Evolutionary conservation across 441 rosid species (phyloP).

Genomic region (Adansonia grandidieri): DNA sequence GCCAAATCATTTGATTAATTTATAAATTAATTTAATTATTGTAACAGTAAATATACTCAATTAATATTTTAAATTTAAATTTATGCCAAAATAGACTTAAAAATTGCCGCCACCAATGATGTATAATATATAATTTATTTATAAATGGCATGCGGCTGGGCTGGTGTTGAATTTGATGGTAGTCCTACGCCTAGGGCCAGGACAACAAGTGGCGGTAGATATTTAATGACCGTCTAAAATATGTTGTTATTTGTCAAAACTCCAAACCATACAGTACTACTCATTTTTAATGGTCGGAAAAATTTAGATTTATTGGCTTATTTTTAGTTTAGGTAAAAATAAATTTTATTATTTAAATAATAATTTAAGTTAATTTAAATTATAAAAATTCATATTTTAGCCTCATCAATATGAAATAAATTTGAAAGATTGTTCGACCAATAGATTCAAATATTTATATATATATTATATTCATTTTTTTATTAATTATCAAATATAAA

Average conservation of each 20-base stretch:
- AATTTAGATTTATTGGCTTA: neutral
- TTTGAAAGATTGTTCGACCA: too few species aligned
- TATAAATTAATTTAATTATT: neutral
- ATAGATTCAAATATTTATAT: too few species aligned
- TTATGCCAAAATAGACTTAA: neutral
- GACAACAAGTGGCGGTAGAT: neutral
- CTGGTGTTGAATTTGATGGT: slow-evolving; percentile 18
- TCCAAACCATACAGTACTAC: neutral
- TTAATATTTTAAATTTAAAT: neutral
- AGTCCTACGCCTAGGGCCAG: neutral
- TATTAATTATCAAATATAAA: too few species aligned
- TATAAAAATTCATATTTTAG: too few species aligned
- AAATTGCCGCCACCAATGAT: neutral
- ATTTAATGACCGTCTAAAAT: neutral
- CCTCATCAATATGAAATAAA: too few species aligned
- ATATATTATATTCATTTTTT: too few species aligned
- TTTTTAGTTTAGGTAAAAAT: neutral
- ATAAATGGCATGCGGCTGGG: neutral
- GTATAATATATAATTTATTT: neutral
- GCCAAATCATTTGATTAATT: neutral
- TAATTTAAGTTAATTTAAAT: too few species aligned
- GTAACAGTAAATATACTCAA: neutral
- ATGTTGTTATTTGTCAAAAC: neutral
- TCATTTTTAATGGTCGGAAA: neutral
- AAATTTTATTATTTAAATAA: neutral